Conservation (phyloP, 2,329 filamentous ascomycete species). For the Blumeria graminis region DNA sequence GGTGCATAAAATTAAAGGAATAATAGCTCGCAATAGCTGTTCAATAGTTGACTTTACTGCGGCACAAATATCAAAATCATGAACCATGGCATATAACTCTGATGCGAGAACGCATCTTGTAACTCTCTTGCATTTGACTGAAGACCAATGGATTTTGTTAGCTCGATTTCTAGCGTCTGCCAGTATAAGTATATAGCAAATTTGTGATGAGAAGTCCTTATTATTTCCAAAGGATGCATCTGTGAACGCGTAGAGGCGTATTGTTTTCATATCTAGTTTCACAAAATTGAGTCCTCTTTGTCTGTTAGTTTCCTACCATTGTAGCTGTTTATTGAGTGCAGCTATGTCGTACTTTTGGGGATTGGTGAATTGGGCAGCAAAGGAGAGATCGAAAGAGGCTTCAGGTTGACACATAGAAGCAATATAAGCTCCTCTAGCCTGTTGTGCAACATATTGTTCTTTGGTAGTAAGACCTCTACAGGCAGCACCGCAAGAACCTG, state of each 20-base stretch:
- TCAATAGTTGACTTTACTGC: no score
- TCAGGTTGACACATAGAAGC: background rate
- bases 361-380: background rate
- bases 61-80: no score
- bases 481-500: background rate
- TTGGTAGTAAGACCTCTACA: background rate
- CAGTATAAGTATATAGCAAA: background rate
- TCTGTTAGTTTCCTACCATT: background rate
- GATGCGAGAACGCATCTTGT: no score
- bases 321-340: background rate
- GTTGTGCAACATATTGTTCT: background rate
- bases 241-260: background rate
- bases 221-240: background rate
- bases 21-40: no score
- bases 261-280: background rate
- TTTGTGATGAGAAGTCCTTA: background rate
- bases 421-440: background rate
- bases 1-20: no score
- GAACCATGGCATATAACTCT: no score
- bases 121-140: no score
- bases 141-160: background rate
- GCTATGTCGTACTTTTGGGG: background rate
- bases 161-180: background rate
- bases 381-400: background rate
- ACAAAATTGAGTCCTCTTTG: background rate